A percentile compares a stretch with the other conserved stretches of the same genome.
These are phyloP conservation scores for Blastobotrys mokoenaii DNA, from an alignment of 805 yeast genomes.

Conservation along the genomic window DNA sequence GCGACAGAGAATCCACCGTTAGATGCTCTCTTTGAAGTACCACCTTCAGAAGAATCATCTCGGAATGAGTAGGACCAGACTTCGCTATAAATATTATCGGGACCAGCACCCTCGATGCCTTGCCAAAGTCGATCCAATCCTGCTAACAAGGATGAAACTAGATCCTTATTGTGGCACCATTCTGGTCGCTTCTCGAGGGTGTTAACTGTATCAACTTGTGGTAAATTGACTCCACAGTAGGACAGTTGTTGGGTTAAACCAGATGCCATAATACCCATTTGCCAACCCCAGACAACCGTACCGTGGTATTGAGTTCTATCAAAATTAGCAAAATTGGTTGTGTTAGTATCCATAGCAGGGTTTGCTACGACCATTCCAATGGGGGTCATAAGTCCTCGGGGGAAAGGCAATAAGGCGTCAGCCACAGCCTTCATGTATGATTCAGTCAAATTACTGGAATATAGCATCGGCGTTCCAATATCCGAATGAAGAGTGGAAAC, in stretches of 20 bases:
- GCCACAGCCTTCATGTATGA: slow-evolving; percentile 7
- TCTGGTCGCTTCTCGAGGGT: no score
- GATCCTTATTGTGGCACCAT: slow-evolving; percentile 7
- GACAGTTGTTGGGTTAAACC: slow-evolving; percentile 6
- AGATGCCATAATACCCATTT: slow-evolving; percentile 8
- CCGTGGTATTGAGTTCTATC: slow-evolving; percentile 8
- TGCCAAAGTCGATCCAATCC: slow-evolving; percentile 9
- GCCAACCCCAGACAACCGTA: slow-evolving; percentile 9
- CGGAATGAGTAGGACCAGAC: slow-evolving; percentile 7
- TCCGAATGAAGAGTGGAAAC: slow-evolving; percentile 5
- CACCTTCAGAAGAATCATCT: not conserved
- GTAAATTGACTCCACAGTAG: slow-evolving; percentile 3
- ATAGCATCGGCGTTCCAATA: slow-evolving; percentile 4
- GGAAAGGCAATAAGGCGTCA: slow-evolving; percentile 6
- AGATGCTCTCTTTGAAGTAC: not conserved
- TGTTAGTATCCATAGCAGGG: slow-evolving; percentile 7
- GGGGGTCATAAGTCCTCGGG: slow-evolving; percentile 7
- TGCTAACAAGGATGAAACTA: slow-evolving; percentile 5
- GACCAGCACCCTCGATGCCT: slow-evolving; percentile 7
- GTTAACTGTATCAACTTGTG: slow-evolving; percentile 6
- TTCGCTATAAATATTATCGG: slow-evolving; percentile 6
- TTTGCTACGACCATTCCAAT: slow-evolving; percentile 10
- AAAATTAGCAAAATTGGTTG: slow-evolving; percentile 6
- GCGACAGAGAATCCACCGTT: slow-evolving; percentile 4
- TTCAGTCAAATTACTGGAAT: slow-evolving; percentile 6